Conservation (phyloP, 305 asterid species). For the Ajuga reptans region DNA sequence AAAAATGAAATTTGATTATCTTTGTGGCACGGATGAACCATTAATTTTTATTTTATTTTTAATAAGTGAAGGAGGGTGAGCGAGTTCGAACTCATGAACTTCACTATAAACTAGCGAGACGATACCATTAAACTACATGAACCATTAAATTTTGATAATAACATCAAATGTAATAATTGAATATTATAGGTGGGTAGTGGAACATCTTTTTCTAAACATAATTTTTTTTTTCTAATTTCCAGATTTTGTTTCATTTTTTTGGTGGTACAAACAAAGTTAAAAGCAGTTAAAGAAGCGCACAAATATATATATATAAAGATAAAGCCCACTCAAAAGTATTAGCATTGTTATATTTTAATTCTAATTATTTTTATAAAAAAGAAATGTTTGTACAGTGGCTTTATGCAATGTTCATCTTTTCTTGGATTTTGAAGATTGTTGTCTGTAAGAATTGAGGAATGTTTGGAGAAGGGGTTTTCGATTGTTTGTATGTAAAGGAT, state of each 20-base stretch:
- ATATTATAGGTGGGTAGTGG: background rate
- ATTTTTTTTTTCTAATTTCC: conserved; percentile 25
- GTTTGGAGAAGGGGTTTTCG: conserved; percentile 30
- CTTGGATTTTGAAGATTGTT: conserved; percentile 41
- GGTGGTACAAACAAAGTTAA: conserved; percentile 46
- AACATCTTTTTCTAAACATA: background rate
- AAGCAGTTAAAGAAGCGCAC: conserved; percentile 38
- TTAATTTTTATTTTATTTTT: too few species aligned
- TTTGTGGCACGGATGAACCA: too few species aligned
- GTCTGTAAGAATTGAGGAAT: conserved; percentile 35
- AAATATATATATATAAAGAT: conserved; percentile 34
- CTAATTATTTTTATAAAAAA: too few species aligned
- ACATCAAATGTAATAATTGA: too few species aligned
- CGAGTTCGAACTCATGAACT: too few species aligned
- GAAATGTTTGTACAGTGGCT: conserved; percentile 24
- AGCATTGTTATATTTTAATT: conserved; percentile 2
- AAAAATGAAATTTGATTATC: too few species aligned
- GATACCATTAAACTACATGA: too few species aligned
- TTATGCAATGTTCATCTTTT: conserved; percentile 28
- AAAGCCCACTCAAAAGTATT: conserved; percentile 33
- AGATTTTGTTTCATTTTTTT: conserved; percentile 30
- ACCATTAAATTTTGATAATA: too few species aligned
- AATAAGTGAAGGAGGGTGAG: too few species aligned
- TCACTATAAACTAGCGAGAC: too few species aligned
- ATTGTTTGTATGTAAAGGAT: conserved; percentile 26